Conservation (phyloP, 345 rosid genomes). For the Firmiana major region DNA sequence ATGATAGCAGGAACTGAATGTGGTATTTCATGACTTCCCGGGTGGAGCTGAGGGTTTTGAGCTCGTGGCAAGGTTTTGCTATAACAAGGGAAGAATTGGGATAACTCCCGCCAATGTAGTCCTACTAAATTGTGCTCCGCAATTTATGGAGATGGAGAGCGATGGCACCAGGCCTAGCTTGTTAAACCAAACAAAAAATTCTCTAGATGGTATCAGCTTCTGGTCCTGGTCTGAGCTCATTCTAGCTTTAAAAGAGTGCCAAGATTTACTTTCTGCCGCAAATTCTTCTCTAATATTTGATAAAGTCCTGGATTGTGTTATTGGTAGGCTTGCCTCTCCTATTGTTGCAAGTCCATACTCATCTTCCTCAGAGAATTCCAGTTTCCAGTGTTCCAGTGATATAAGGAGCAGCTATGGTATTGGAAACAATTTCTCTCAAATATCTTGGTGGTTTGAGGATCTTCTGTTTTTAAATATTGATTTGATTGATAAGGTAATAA, state of each 20-base stretch:
- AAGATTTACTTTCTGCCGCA: slow-evolving; percentile 25
- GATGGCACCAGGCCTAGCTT: slow-evolving; percentile 19
- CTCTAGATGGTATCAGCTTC: slow-evolving; percentile 33
- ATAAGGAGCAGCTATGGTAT: slow-evolving; percentile 29
- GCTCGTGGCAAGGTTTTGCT: slow-evolving; percentile 48
- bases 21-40: slow-evolving; percentile 45
- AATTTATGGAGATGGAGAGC: slow-evolving; percentile 42
- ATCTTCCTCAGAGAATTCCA: slow-evolving; percentile 31
- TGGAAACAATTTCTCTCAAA: slow-evolving; percentile 18
- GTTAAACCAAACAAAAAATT: slow-evolving; percentile 27
- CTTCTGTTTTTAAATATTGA: slow-evolving; percentile 33
- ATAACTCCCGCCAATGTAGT: slow-evolving; percentile 37
- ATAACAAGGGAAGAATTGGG: slow-evolving; percentile 32
- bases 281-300: slow-evolving; percentile 29
- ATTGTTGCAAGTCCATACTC: slow-evolving; percentile 23
- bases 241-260: slow-evolving; percentile 41
- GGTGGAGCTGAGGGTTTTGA: slow-evolving; percentile 57
- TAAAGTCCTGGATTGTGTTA: slow-evolving; percentile 30
- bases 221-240: slow-evolving; percentile 63
- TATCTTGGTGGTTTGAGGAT: slow-evolving; percentile 49
- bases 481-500: slow-evolving; percentile 29
- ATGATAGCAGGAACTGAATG: slow-evolving; percentile 25
- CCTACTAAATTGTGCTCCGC: slow-evolving; percentile 35
- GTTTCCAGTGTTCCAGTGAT: slow-evolving; percentile 30
- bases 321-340: slow-evolving; percentile 30